Evolutionary conservation across 1,284 basidiomycete genomes (phyloP).

Genomic region (Coniferiporia weirii): DNA sequence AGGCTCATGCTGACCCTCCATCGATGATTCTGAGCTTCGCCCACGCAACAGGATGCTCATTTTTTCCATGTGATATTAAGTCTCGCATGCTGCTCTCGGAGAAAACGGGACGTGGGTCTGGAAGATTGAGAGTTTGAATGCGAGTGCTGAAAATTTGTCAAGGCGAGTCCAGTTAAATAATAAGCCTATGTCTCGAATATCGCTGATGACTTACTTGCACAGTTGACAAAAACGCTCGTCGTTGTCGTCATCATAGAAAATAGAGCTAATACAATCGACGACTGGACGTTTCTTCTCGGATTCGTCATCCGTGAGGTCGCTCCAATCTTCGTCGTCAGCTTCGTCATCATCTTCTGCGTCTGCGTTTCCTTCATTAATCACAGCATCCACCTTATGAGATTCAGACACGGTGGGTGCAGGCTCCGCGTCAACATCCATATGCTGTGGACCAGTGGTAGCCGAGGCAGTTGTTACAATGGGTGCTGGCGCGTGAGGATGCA

Average conservation of each 20-base stretch:
- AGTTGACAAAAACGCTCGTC: constrained; percentile 12
- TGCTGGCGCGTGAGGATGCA: background rate
- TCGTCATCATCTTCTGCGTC: constrained; percentile 5
- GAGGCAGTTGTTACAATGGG: background rate
- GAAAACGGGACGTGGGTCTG: constrained; percentile 3
- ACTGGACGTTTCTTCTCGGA: constrained; percentile 2
- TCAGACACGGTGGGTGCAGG: background rate
- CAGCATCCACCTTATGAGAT: background rate
- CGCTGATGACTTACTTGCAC: constrained; percentile 12
- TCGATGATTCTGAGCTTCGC: background rate
- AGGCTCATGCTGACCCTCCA: background rate
- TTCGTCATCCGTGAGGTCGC: constrained; percentile 16
- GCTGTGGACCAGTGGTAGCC: background rate
- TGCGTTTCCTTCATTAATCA: background rate
- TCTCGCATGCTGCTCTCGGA: constrained; percentile 13
- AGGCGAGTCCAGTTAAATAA: too few species aligned
- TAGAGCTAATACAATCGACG: constrained; percentile 9
- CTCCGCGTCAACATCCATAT: background rate
- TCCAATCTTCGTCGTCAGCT: constrained; percentile 10
- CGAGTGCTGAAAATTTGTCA: constrained; percentile 4
- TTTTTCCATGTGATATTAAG: constrained; percentile 9
- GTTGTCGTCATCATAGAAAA: constrained; percentile 11
- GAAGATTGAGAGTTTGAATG: constrained; percentile 3
- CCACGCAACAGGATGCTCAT: constrained; percentile 10
- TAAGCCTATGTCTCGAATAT: background rate